Percentiles rank a stretch among this genome's conserved stretches.
phyloP scores from a whole-genome alignment of 73 alveolate genomes.

The Uronychia binucleata region DNA sequence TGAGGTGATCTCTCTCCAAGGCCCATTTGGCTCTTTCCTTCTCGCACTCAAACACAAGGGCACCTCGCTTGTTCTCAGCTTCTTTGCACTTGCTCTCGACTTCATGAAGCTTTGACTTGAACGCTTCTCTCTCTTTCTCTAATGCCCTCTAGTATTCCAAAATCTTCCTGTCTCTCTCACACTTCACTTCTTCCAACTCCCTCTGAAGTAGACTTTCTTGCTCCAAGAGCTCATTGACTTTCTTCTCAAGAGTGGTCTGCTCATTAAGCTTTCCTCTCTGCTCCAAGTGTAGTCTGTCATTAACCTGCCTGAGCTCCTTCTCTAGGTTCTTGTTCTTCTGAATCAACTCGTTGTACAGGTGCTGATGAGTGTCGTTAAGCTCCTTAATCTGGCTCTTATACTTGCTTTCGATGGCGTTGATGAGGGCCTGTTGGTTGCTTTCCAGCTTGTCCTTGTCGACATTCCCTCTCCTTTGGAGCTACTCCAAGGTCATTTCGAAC shows the following conservation, averaged over 20 bases:
- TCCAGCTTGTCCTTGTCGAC: conserved; percentile 12
- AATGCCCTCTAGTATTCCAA: conserved; percentile 59
- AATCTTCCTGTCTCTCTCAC: conserved; percentile 71
- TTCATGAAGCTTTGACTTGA: conserved; percentile 62
- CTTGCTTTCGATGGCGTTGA: conserved; percentile 84
- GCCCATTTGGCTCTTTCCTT: conserved; percentile 88
- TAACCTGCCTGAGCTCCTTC: conserved; percentile 36
- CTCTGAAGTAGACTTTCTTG: conserved; percentile 49
- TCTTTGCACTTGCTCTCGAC: conserved; percentile 69
- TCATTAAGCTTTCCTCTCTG: conserved; percentile 69
- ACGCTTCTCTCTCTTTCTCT: conserved; percentile 77
- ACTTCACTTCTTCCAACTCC: conserved; percentile 62
- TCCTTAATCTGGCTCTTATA: conserved; percentile 89
- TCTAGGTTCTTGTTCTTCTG: conserved; percentile 40
- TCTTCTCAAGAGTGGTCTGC: conserved; percentile 66
- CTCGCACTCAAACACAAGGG: conserved; percentile 72
- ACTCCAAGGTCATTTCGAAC: conserved; percentile 72
- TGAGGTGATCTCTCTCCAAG: conserved; percentile 71
- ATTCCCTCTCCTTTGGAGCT: conserved; percentile 61
- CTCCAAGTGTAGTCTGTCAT: conserved; percentile 38
- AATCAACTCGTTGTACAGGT: conserved; percentile 52
- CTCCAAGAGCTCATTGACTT: conserved; percentile 60
- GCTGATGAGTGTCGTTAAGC: conserved; percentile 70
- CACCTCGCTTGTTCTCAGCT: conserved; percentile 69
- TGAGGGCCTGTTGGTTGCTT: conserved; percentile 77